phyloP scores from a whole-genome alignment of 2,329 filamentous ascomycete genomes.

The Cladophialophora chaetospira region DNA sequence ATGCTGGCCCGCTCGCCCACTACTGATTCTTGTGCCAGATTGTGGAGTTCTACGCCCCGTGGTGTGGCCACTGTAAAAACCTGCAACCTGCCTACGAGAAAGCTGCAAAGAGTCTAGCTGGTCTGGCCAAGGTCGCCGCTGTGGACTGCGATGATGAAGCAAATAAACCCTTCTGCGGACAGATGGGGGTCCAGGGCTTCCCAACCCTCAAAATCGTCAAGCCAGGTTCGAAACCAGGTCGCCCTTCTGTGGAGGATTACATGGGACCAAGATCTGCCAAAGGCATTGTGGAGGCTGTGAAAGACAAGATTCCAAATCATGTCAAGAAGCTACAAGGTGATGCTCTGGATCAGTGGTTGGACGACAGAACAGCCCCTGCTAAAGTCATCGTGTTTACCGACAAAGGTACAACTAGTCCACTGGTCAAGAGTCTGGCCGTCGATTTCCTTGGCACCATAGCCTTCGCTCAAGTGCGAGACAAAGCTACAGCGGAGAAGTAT shows the following conservation, averaged over 20 bases:
- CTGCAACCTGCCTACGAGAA: constrained; percentile 96
- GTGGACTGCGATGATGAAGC: constrained; percentile 91
- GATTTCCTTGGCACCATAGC: constrained; percentile 81
- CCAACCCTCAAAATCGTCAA: constrained; percentile 92
- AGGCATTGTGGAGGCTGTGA: constrained; percentile 81
- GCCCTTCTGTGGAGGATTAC: constrained; percentile 87
- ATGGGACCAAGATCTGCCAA: constrained; percentile 80
- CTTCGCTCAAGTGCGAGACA: constrained; percentile 80
- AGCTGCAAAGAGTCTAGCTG: constrained; percentile 83
- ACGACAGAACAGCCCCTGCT: constrained; percentile 65
- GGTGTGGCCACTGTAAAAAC: constrained; percentile 97
- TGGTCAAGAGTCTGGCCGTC: constrained; percentile 82
- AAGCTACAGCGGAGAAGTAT: constrained; percentile 74
- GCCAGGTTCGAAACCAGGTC: constrained; percentile 77
- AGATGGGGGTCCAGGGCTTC: constrained; percentile 89
- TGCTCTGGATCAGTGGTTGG: constrained; percentile 73
- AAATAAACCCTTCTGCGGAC: constrained; percentile 85
- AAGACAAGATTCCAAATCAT: constrained; percentile 87
- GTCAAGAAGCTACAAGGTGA: constrained; percentile 80
- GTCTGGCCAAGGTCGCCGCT: constrained; percentile 90
- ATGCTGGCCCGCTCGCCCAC: constrained; percentile 14
- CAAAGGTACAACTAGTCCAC: constrained; percentile 82
- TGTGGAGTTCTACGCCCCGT: constrained; percentile 85
- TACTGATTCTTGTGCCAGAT: constrained; percentile 43
- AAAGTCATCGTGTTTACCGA: constrained; percentile 93